A percentile compares a stretch with the other conserved stretches of the same genome.
These are phyloP conservation scores for Apiospora aurea DNA, from an alignment of 2,329 filamentous ascomycete genomes.

Conservation along the genomic window DNA sequence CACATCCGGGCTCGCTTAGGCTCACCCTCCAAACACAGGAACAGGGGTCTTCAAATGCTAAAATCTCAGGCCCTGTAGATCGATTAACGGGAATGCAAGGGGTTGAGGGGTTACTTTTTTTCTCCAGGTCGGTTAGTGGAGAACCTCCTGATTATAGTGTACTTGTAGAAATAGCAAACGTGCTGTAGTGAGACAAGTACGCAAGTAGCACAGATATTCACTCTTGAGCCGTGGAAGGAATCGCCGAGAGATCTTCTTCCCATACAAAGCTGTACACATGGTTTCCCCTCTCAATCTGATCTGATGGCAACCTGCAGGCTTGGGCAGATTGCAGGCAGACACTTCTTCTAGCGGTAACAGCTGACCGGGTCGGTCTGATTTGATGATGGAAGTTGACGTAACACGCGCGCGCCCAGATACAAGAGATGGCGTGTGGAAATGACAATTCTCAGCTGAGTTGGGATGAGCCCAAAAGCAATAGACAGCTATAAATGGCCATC, in stretches of 20 bases:
- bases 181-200: background rate
- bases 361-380: background rate
- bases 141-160: conserved; percentile 4
- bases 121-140: conserved; percentile 8
- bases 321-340: background rate
- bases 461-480: background rate
- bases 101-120: conserved; percentile 6
- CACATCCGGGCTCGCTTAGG: conserved; percentile 4
- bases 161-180: background rate
- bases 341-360: background rate
- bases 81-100: conserved; percentile 14
- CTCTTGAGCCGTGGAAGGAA: background rate
- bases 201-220: background rate
- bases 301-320: background rate
- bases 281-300: background rate
- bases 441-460: background rate
- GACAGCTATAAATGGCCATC: background rate
- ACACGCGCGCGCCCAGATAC: background rate
- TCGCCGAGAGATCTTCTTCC: background rate
- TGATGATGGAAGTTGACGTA: conserved; percentile 1
- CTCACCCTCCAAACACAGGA: conserved; percentile 14
- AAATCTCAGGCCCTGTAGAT: conserved; percentile 20
- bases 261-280: background rate
- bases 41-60: conserved; percentile 14
- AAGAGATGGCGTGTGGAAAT: background rate